Percentiles rank a stretch among this genome's conserved stretches.
phyloP scores from a whole-genome alignment of 352 stramenopile species.

The Globisporangium heterothallicum region DNA sequence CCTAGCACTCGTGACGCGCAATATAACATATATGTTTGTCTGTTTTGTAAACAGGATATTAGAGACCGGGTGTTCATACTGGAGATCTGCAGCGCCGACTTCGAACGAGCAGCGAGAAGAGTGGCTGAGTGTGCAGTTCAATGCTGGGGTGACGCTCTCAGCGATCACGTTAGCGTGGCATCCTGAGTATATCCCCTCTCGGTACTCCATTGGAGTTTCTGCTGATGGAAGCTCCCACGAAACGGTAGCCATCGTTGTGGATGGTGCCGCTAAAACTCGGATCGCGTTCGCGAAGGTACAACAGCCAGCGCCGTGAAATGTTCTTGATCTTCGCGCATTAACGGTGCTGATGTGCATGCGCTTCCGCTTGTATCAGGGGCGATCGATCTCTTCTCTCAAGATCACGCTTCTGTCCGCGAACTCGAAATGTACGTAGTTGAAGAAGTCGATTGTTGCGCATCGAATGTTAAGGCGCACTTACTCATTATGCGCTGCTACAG shows the following conservation, averaged over 20 bases:
- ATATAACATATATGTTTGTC: neutral
- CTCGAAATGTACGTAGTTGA: constrained; percentile 4
- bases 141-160: constrained; percentile 33
- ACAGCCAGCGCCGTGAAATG: too few species aligned
- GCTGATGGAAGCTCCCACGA: constrained; percentile 39
- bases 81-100: constrained; percentile 29
- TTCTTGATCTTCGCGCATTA: neutral
- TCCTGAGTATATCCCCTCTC: constrained; percentile 26
- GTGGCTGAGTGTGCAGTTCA: constrained; percentile 56
- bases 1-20: neutral
- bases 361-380: constrained; percentile 19
- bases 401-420: constrained; percentile 33
- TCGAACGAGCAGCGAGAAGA: constrained; percentile 25
- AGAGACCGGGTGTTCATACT: constrained; percentile 29
- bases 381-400: constrained; percentile 33
- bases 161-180: constrained; percentile 45
- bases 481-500: constrained; percentile 15
- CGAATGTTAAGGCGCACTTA: constrained; percentile 3
- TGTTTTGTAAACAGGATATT: constrained; percentile 24
- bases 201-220: constrained; percentile 43
- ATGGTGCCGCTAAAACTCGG: constrained; percentile 19
- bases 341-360: neutral
- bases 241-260: constrained; percentile 40
- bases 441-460: constrained; percentile 14
- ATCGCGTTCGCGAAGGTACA: constrained; percentile 47